These are phyloP conservation scores for Periconia digitata DNA, from an alignment of 2,329 filamentous ascomycete species.

Conservation along the genomic window DNA sequence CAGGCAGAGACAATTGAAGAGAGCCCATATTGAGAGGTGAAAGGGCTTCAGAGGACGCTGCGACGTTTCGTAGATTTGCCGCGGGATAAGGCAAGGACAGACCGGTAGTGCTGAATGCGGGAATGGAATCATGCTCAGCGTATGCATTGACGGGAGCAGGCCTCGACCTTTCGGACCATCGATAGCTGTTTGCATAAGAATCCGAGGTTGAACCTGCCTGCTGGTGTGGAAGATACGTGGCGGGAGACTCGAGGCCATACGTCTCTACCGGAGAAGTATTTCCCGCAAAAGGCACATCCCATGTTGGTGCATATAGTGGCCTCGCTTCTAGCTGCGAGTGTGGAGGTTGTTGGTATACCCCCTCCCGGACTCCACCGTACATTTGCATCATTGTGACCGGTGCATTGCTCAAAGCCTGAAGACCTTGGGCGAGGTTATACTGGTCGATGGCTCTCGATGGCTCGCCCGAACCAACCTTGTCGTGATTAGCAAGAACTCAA, in stretches of 20 bases:
- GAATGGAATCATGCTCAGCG: conserved; percentile 21
- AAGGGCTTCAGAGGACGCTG: conserved; percentile 18
- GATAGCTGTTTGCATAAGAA: conserved; percentile 18
- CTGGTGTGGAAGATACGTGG: conserved; percentile 22
- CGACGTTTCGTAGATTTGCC: conserved; percentile 9
- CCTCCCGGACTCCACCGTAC: conserved; percentile 13
- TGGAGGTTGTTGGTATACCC: conserved; percentile 18
- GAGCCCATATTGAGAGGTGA: conserved; percentile 37
- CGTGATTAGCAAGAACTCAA: conserved; percentile 7
- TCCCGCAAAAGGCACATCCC: conserved; percentile 28
- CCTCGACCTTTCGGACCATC: conserved; percentile 18
- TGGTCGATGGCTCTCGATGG: conserved; percentile 26
- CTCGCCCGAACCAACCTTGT: conserved; percentile 36
- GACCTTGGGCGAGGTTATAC: conserved; percentile 18
- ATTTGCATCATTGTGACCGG: conserved; percentile 19
- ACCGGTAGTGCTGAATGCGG: conserved; percentile 12
- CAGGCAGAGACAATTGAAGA: conserved; percentile 28
- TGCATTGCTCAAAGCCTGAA: no score
- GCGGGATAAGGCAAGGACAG: conserved; percentile 18
- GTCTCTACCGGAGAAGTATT: conserved; percentile 31
- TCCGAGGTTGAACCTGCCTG: conserved; percentile 12
- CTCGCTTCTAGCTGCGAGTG: conserved; percentile 25
- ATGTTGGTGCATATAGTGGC: conserved; percentile 19
- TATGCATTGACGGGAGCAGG: conserved; percentile 19
- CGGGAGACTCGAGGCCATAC: conserved; percentile 26